These are phyloP conservation scores for Paraurostyla sp. DNA, from an alignment of 73 alveolate genomes.

Conservation along the genomic window DNA sequence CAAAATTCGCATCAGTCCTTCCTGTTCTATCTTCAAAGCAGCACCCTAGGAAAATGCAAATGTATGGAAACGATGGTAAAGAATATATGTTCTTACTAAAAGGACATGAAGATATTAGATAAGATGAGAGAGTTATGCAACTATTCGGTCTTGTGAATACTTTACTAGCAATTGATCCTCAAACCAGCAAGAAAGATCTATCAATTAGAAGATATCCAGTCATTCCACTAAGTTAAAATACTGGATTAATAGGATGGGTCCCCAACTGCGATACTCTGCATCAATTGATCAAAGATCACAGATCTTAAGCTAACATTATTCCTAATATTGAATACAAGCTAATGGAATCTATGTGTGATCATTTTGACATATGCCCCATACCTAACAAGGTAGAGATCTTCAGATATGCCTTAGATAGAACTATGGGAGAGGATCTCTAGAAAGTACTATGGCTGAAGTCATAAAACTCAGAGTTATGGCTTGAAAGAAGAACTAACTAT, in stretches of 20 bases:
- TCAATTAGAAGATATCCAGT: slow-evolving; percentile 96
- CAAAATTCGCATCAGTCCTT: slow-evolving; percentile 85
- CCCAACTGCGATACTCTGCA: slow-evolving; percentile 97
- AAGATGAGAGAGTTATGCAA: slow-evolving; percentile 99
- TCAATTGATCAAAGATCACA: slow-evolving; percentile 93
- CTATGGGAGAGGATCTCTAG: slow-evolving; percentile 96
- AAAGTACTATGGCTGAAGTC: slow-evolving; percentile 96
- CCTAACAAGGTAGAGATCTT: slow-evolving; percentile 94
- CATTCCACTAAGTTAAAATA: slow-evolving; percentile 95
- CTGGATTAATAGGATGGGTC: slow-evolving; percentile 99
- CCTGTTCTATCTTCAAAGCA: slow-evolving; percentile 93
- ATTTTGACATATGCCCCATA: slow-evolving; percentile 89
- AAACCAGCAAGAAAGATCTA: slow-evolving; percentile 92
- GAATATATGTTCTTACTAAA: slow-evolving; percentile 95
- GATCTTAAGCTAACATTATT: slow-evolving; percentile 87
- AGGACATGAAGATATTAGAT: slow-evolving; percentile 98
- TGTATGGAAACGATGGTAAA: slow-evolving; percentile 97
- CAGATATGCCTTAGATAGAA: slow-evolving; percentile 90
- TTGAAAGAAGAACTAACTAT: slow-evolving; percentile 97
- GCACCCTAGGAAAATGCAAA: slow-evolving; percentile 94
- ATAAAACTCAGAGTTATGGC: slow-evolving; percentile 95
- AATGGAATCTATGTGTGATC: slow-evolving; percentile 88
- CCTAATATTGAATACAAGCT: slow-evolving; percentile 91
- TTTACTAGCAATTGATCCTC: slow-evolving; percentile 93
- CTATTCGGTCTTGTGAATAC: slow-evolving; percentile 96